Evolutionary conservation across 441 rosid species (phyloP).

Genomic region (Croton setiger): DNA sequence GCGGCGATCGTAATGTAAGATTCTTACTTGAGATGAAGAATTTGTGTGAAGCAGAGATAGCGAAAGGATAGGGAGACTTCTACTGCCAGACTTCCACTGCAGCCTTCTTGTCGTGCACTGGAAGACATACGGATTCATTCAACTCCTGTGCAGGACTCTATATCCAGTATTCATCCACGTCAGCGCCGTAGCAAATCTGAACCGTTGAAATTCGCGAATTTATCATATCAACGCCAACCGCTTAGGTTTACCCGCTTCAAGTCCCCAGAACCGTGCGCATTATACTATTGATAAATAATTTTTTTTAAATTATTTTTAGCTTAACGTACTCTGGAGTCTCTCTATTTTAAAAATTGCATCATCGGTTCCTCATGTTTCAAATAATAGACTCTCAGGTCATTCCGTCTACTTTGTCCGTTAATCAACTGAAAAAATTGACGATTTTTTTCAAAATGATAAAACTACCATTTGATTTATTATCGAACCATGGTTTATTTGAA

Average conservation of each 20-base stretch:
- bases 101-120: not conserved
- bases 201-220: not conserved
- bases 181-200: not conserved
- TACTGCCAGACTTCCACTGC: not conserved
- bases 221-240: not conserved
- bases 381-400: too few species aligned
- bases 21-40: not conserved
- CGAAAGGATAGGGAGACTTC: not conserved
- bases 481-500: too few species aligned
- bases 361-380: too few species aligned
- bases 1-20: not conserved
- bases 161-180: not conserved
- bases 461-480: too few species aligned
- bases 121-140: not conserved
- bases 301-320: too few species aligned
- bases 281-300: too few species aligned
- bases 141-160: not conserved
- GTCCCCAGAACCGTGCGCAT: not conserved
- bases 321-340: too few species aligned
- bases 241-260: not conserved
- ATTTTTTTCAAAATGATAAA: too few species aligned
- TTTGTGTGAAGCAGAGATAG: not conserved
- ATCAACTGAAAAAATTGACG: too few species aligned
- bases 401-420: too few species aligned
- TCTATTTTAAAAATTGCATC: too few species aligned